Base-by-base conservation (phyloP, 2,329 filamentous ascomycete species). In the Penicillium polonicum region DNA sequence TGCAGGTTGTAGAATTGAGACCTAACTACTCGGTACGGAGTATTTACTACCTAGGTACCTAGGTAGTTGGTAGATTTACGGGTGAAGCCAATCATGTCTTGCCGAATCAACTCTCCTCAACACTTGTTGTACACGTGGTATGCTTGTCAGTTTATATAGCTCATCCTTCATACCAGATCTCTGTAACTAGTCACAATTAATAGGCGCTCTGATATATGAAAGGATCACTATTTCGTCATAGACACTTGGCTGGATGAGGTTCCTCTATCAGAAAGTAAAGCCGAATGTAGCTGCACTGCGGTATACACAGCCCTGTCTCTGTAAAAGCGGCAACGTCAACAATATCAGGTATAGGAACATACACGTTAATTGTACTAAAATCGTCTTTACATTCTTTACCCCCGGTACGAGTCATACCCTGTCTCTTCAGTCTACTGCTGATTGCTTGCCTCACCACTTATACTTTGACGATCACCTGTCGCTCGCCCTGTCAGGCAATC, bases 321-420 rank as follows among this genome's bases (percentile, higher is more conserved):
- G n/a, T 31, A 23, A 25, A 36, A 36, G 19, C 31, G 31, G 21
- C 31, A 25, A 15, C 2, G 15, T 25, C 15, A 21, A 25, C 7
- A 21, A 23, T 8, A 25, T 35, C 29, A 12, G n/a, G 25, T 21
- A 51, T 42, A 29, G 23, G 5, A 31, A 50, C 10, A 39, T 21
- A 29, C 15, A 31, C 5, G 25, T 51, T 17, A 4, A 25, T 25
- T 25, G 41, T 25, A 27, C 29, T 4, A 23, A 8, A 52, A 43
- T 43, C 2, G 17, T 38, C 31, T 38, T 35, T 13, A n/a, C 27
- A 33, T 31, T 21, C 9, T 50, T 31, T 44, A 39, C 15, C 17
- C 17, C 12, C 56, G 51, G 57, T 45, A 58, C 53, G 61, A 60
- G 31, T 45, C 29, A 63, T 58, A 56, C 13, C 61, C 57, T 60